Percentiles rank a stretch among this genome's conserved stretches.
Evolutionary conservation across 2,329 filamentous ascomycete genomes (phyloP).

Genomic region (Ascochyta viciae-villosae): DNA sequence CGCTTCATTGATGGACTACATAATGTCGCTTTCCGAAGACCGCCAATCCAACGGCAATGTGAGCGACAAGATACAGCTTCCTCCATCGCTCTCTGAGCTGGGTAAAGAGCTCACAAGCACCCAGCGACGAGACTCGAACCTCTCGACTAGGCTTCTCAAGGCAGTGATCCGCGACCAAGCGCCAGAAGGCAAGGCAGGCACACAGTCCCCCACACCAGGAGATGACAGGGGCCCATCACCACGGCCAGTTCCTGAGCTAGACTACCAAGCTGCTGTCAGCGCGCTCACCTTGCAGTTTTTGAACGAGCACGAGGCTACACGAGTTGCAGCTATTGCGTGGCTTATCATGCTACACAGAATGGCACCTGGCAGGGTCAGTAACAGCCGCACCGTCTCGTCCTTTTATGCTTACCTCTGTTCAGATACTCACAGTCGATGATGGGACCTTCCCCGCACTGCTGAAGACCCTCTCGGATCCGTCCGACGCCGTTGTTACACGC

Average conservation of each 20-base stretch:
- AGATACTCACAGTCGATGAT: conserved; percentile 86
- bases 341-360: conserved; percentile 97
- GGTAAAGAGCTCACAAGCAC: conserved; percentile 52
- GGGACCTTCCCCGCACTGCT: conserved; percentile 95
- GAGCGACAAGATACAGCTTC: conserved; percentile 53
- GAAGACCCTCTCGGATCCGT: conserved; percentile 94
- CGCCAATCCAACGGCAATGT: conserved; percentile 35
- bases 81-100: conserved; percentile 47
- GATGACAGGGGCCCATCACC: conserved; percentile 55
- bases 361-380: conserved; percentile 80
- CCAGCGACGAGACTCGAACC: conserved; percentile 49
- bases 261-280: conserved; percentile 93
- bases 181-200: conserved; percentile 36
- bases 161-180: conserved; percentile 45
- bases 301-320: conserved; percentile 95
- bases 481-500: conserved; percentile 93
- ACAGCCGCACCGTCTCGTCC: background rate
- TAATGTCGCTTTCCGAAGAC: conserved; percentile 82
- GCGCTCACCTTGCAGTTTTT: conserved; percentile 92
- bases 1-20: conserved; percentile 88
- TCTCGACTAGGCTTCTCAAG: conserved; percentile 45
- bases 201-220: conserved; percentile 52
- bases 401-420: conserved; percentile 13
- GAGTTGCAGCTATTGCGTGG: conserved; percentile 93
- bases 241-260: conserved; percentile 70